Evolutionary conservation across 257 asterid genomes (phyloP).

Genomic region (Cordia subcordata): DNA sequence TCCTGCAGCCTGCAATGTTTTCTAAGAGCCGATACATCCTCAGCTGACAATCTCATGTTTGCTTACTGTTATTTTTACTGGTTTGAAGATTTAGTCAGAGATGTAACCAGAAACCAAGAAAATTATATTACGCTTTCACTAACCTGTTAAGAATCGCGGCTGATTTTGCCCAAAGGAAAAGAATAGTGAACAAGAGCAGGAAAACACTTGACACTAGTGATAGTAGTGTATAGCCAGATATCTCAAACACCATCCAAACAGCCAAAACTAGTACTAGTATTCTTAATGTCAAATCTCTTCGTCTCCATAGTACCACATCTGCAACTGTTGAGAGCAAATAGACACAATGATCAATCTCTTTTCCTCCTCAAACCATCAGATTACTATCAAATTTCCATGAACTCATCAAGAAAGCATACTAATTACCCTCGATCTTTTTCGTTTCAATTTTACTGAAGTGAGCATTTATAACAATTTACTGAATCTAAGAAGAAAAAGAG

Average conservation of each 20-base stretch:
- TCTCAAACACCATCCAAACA: slow-evolving; percentile 85
- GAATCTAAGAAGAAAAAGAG: too few relatives aligned
- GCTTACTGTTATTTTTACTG: background rate
- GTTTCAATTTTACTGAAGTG: too few relatives aligned
- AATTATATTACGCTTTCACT: background rate
- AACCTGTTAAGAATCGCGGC: slow-evolving; percentile 85
- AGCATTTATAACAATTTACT: too few relatives aligned
- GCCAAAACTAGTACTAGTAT: slow-evolving; percentile 49
- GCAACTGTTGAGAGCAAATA: slow-evolving; percentile 48
- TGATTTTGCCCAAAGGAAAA: slow-evolving; percentile 86
- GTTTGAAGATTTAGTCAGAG: background rate
- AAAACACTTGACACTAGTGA: slow-evolving; percentile 66
- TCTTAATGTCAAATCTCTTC: slow-evolving; percentile 42
- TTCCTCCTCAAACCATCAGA: too few relatives aligned
- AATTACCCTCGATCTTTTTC: too few relatives aligned
- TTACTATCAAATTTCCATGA: too few relatives aligned
- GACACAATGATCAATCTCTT: too few relatives aligned
- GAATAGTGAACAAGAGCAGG: slow-evolving; percentile 72
- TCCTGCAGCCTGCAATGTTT: too few relatives aligned
- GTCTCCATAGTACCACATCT: slow-evolving; percentile 84
- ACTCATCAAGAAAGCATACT: too few relatives aligned
- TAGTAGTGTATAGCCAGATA: slow-evolving; percentile 63
- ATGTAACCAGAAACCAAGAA: background rate
- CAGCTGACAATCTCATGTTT: too few relatives aligned
- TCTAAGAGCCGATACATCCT: too few relatives aligned